Conservation (phyloP, 441 rosid species). For the Breynia disticha region DNA sequence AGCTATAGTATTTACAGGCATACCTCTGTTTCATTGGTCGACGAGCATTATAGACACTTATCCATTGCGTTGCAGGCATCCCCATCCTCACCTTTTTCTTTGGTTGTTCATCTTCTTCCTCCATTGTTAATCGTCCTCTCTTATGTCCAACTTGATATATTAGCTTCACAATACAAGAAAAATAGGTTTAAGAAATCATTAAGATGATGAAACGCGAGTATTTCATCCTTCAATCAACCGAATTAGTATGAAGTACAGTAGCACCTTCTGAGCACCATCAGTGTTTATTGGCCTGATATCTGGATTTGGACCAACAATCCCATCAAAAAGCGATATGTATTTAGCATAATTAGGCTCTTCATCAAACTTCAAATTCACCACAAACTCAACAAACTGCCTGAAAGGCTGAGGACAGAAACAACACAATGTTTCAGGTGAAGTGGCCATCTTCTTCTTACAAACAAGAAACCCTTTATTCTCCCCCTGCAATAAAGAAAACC, state of each 20-base stretch:
- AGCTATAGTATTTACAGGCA: slow-evolving; percentile 7
- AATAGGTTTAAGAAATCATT: slow-evolving; percentile 4
- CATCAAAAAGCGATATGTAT: slow-evolving; percentile 81
- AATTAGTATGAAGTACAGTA: too few relatives aligned
- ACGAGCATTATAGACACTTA: slow-evolving; percentile 82
- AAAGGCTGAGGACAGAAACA: slow-evolving; percentile 80
- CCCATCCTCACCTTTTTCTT: slow-evolving; percentile 90
- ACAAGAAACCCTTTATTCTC: slow-evolving; percentile 91
- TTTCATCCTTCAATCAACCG: background rate
- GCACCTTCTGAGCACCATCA: slow-evolving; percentile 94
- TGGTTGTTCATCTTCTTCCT: slow-evolving; percentile 86
- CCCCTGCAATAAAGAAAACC: slow-evolving; percentile 51
- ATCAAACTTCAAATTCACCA: slow-evolving; percentile 85
- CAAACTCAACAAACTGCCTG: slow-evolving; percentile 72
- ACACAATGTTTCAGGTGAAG: slow-evolving; percentile 78
- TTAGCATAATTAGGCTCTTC: slow-evolving; percentile 94
- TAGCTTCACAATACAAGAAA: slow-evolving; percentile 41
- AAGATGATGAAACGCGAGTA: background rate
- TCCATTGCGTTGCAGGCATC: slow-evolving; percentile 97
- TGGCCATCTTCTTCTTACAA: slow-evolving; percentile 97
- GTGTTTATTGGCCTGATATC: slow-evolving; percentile 87
- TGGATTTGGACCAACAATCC: slow-evolving; percentile 72
- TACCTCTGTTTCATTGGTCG: slow-evolving; percentile 95
- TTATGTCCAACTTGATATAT: slow-evolving; percentile 86
- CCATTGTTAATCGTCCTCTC: slow-evolving; percentile 78